These are phyloP conservation scores for Colletotrichum filicis DNA, from an alignment of 2,329 filamentous ascomycete species.

Conservation along the genomic window DNA sequence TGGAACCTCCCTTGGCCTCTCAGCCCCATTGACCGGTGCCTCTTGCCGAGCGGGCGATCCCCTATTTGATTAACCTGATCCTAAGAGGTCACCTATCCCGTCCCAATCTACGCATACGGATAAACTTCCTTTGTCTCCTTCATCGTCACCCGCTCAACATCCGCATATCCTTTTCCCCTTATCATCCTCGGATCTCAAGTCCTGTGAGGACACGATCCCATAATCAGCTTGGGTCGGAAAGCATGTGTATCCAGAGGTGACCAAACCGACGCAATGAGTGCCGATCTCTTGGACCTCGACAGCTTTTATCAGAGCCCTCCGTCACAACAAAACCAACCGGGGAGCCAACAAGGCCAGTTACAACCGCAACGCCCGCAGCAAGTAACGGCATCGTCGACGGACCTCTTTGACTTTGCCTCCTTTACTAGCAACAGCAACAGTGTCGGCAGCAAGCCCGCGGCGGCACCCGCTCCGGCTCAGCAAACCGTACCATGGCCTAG, in stretches of 20 bases:
- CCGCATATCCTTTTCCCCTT: neutral
- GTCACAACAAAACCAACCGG: conserved; percentile 34
- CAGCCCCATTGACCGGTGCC: conserved; percentile 22
- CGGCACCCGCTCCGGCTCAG: conserved; percentile 25
- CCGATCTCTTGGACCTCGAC: conserved; percentile 74
- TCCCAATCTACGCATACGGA: neutral
- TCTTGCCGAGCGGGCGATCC: conserved; percentile 28
- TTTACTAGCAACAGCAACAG: conserved; percentile 35
- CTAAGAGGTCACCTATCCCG: conserved; percentile 13
- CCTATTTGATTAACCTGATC: conserved; percentile 21
- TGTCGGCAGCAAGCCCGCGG: conserved; percentile 5
- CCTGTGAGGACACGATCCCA: neutral
- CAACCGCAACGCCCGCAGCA: conserved; percentile 33
- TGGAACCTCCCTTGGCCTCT: conserved; percentile 26
- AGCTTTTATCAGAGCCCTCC: conserved; percentile 53
- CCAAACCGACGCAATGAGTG: conserved; percentile 62
- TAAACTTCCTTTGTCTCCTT: conserved; percentile 31
- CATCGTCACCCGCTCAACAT: conserved; percentile 11
- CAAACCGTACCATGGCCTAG: conserved; percentile 46
- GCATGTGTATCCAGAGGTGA: conserved; percentile 28
- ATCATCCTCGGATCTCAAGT: neutral
- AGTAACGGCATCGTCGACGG: conserved; percentile 38
- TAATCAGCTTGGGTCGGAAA: neutral
- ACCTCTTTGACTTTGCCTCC: conserved; percentile 41
- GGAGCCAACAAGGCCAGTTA: conserved; percentile 32